Percentiles rank a stretch among this genome's conserved stretches.
Evolutionary conservation across 805 yeast genomes (phyloP).

Genomic region (Ogataea minuta): DNA sequence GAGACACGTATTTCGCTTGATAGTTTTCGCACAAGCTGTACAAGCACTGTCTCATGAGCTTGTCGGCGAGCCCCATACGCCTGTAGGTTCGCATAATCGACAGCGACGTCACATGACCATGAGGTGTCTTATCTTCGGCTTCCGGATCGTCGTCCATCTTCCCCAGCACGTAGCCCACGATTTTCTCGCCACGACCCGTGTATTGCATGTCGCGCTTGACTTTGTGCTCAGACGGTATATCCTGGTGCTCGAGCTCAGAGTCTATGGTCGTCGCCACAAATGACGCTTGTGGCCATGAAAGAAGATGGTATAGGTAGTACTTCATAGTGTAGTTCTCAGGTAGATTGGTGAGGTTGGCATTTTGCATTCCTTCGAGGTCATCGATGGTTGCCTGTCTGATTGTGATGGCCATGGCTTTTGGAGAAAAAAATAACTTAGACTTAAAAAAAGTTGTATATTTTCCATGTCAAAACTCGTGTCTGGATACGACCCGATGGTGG

Average conservation of each 20-base stretch:
- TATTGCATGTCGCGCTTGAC: conserved; percentile 44
- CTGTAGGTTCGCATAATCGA: conserved; percentile 95
- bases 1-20: conserved; percentile 76
- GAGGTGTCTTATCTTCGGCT: conserved; percentile 59
- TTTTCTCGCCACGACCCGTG: conserved; percentile 64
- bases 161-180: conserved; percentile 94
- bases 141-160: conserved; percentile 93
- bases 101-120: conserved; percentile 92
- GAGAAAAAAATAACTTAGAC: conserved; percentile 2
- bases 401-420: conserved; percentile 65
- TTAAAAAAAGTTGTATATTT: not conserved
- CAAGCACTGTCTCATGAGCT: conserved; percentile 76
- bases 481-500: conserved; percentile 32
- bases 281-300: conserved; percentile 97
- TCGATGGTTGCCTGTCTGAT: conserved; percentile 83
- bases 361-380: conserved; percentile 94
- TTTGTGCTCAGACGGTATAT: conserved; percentile 13
- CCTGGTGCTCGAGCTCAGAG: conserved; percentile 35
- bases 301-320: conserved; percentile 88
- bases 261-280: conserved; percentile 88
- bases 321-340: conserved; percentile 94
- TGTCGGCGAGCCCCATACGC: conserved; percentile 92
- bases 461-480: conserved; percentile 22
- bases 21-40: conserved; percentile 79
- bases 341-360: conserved; percentile 84